Evolutionary conservation across 768 basidiomycete species (phyloP), one percentile per base, ranked within the genome.

Genomic region (Pisolithus marmoratus): DNA sequence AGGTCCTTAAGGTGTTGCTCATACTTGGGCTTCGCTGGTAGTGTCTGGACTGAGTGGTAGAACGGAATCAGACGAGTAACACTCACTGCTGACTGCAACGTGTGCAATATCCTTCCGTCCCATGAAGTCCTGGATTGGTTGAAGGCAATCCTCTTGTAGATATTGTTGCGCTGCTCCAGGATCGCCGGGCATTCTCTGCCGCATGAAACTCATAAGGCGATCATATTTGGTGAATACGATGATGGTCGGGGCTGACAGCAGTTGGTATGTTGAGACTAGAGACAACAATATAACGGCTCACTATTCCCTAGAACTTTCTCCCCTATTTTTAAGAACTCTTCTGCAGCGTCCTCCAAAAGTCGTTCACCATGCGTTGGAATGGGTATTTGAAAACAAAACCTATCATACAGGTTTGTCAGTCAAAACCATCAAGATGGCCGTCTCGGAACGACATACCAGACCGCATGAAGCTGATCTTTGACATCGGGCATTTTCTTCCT

Each of bases 401-500:
- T 47, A 19, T 23, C 11, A 14, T 42, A 38, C 44, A 15, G 2
- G 9, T 2, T n/a, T n/a, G n/a, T n/a, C n/a, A 26, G 20, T 43
- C n/a, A 50, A 20, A 3, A 27, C 9, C 20, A 11, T 26, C 24
- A 19, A 22, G 4, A 14, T 3, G 23, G 12, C 8, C 15, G 5
- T 7, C n/a, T 34, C 14, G 14, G 27, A 45, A 27, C 36, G 23
- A 5, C 54, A 1, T 47, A 58, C 58, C 58, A 58, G 11, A 58
- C 31, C 5, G 58, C 58, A 34, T 58, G 58, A 3, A 58, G 41
- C 14, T 38, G 34, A 5, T 58, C 53, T 20, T 41, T 51, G 5
- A 58, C 15, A 14, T 49, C 43, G 0, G 44, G 49, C 12, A 29
- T 8, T 8, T 17, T n/a, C 31, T 34, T 22, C 19, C 58, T 43